These are phyloP conservation scores for Rhodotorula sp. DNA, from an alignment of 1,284 basidiomycete species.

Conservation along the genomic window DNA sequence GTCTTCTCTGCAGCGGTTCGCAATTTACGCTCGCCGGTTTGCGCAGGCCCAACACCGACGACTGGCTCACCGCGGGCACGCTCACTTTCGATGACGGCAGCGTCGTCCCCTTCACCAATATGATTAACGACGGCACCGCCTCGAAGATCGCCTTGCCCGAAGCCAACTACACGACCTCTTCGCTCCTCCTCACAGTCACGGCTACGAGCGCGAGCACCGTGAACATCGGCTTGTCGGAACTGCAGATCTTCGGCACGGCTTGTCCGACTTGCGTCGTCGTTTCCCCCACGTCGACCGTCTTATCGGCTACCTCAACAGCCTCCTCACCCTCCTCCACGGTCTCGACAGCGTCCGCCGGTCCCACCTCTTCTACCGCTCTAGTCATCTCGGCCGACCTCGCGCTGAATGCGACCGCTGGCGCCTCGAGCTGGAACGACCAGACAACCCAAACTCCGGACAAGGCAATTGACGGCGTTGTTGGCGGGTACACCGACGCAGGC, in stretches of 20 bases:
- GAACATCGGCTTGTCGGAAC: conserved; percentile 32
- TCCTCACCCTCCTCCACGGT: too few species aligned
- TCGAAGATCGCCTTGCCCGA: background rate
- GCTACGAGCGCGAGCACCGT: conserved; percentile 8
- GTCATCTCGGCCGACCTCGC: too few species aligned
- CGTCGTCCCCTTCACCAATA: background rate
- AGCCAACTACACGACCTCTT: background rate
- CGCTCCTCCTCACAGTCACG: conserved; percentile 24
- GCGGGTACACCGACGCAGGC: conserved; percentile 29
- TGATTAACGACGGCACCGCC: conserved; percentile 29
- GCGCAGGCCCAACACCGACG: conserved; percentile 16
- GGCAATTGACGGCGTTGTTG: conserved; percentile 31
- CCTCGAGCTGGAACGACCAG: background rate
- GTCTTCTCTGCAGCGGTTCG: background rate
- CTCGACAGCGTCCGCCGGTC: too few species aligned
- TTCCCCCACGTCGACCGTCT: background rate
- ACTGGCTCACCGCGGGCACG: conserved; percentile 26
- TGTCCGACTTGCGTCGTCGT: conserved; percentile 6
- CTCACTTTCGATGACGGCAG: conserved; percentile 18
- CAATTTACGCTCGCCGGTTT: too few species aligned
- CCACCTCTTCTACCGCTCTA: too few species aligned
- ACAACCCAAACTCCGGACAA: conserved; percentile 22
- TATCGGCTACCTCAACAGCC: background rate
- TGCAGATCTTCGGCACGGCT: conserved; percentile 23
- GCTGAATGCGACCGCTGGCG: background rate